Conservation (phyloP, 2,329 filamentous ascomycete species). For the Huntiella moniliformis region DNA sequence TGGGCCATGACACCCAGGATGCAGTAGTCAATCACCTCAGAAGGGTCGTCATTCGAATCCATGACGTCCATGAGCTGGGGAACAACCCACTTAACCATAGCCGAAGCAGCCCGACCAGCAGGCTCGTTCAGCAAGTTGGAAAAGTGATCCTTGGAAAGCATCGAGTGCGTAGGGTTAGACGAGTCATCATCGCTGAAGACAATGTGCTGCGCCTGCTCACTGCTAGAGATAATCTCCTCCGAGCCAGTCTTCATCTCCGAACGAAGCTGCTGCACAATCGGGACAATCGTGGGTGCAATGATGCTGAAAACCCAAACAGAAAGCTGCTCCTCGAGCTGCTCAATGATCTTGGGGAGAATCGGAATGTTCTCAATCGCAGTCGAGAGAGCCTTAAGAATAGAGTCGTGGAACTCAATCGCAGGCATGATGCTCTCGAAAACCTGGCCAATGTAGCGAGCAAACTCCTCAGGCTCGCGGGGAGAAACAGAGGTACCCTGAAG, state of each 20-base stretch:
- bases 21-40: constrained; percentile 55
- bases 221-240: constrained; percentile 71
- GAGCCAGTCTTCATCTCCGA: constrained; percentile 72
- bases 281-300: constrained; percentile 71
- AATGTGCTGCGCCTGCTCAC: constrained; percentile 63
- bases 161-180: constrained; percentile 78
- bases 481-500: constrained; percentile 57
- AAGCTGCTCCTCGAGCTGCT: constrained; percentile 72
- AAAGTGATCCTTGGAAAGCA: constrained; percentile 93
- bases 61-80: constrained; percentile 77
- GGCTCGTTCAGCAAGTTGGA: constrained; percentile 78
- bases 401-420: constrained; percentile 77
- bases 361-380: constrained; percentile 71
- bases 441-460: constrained; percentile 56
- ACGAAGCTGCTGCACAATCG: constrained; percentile 74
- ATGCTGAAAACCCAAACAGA: constrained; percentile 84
- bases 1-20: constrained; percentile 74
- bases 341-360: constrained; percentile 64
- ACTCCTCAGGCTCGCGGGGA: constrained; percentile 67
- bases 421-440: constrained; percentile 70
- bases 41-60: constrained; percentile 58
- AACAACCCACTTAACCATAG: constrained; percentile 66
- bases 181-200: constrained; percentile 66
- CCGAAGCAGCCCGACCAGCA: constrained; percentile 63
- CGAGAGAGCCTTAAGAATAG: constrained; percentile 62